Conservation (phyloP, 2,329 filamentous ascomycete genomes). For the Ophiostoma piceae region DNA sequence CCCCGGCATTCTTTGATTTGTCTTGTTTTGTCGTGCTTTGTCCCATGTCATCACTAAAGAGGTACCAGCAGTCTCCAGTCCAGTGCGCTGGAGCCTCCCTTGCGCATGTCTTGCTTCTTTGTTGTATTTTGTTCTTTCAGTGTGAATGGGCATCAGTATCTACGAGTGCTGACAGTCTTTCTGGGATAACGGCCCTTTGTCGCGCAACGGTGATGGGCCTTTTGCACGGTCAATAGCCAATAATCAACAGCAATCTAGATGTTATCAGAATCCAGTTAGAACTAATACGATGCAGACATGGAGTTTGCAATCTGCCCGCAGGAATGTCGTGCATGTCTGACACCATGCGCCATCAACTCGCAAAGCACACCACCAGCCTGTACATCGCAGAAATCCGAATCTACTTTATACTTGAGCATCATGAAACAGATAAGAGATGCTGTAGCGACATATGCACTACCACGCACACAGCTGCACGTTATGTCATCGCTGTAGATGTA, state of each 20-base stretch:
- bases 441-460: neutral
- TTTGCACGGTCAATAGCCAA: neutral
- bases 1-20: neutral
- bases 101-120: neutral
- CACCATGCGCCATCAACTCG: neutral
- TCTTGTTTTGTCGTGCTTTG: neutral
- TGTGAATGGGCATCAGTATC: neutral
- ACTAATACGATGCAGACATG: neutral
- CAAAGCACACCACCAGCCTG: constrained; percentile 2
- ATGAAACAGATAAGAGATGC: neutral
- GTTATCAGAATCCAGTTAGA: too few species aligned
- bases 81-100: neutral
- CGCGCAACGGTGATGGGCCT: neutral
- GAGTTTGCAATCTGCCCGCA: neutral
- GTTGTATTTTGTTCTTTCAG: neutral
- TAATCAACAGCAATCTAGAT: neutral
- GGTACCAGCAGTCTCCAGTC: neutral
- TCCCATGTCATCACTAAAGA: neutral
- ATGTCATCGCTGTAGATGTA: constrained; percentile 3
- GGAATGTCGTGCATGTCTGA: constrained; percentile 4
- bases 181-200: neutral
- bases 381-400: too few species aligned
- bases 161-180: neutral
- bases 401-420: too few species aligned
- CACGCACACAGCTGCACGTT: neutral